Conservation (phyloP, 2,329 filamentous ascomycete genomes). For the Aschersonia sp. region DNA sequence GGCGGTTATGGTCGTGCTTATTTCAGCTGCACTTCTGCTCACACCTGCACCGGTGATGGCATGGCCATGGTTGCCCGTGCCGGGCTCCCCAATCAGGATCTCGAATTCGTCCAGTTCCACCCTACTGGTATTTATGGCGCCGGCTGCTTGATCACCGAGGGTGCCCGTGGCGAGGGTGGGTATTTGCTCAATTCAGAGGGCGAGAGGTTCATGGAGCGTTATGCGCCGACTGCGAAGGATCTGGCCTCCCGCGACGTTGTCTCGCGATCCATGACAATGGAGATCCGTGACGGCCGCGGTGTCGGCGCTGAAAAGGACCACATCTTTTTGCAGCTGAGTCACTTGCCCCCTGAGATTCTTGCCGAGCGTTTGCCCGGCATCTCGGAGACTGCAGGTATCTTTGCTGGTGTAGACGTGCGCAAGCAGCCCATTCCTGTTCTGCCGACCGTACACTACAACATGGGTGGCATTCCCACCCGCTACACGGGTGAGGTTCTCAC, state of each 20-base stretch:
- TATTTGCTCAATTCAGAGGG: constrained; percentile 96
- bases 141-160: constrained; percentile 94
- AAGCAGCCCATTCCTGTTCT: constrained; percentile 96
- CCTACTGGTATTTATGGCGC: constrained; percentile 98
- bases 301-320: constrained; percentile 96
- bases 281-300: constrained; percentile 94
- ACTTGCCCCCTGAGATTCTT: constrained; percentile 81
- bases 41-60: constrained; percentile 97
- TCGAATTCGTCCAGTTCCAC: constrained; percentile 99
- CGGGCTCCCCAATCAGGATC: constrained; percentile 95
- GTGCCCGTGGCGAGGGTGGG: constrained; percentile 93
- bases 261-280: constrained; percentile 93
- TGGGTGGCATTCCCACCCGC: constrained; percentile 96
- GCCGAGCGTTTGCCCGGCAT: constrained; percentile 96
- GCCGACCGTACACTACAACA: constrained; percentile 98
- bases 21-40: constrained; percentile 95
- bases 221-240: constrained; percentile 96
- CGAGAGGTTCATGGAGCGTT: constrained; percentile 98
- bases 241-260: constrained; percentile 92
- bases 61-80: constrained; percentile 99
- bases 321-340: constrained; percentile 95
- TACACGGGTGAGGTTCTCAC: constrained; percentile 95
- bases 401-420: constrained; percentile 89
- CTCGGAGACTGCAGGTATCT: constrained; percentile 94
- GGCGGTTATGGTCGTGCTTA: constrained; percentile 96